phyloP scores from a whole-genome alignment of 2,329 filamentous ascomycete genomes.

The Acephala macrosclerotiorum region DNA sequence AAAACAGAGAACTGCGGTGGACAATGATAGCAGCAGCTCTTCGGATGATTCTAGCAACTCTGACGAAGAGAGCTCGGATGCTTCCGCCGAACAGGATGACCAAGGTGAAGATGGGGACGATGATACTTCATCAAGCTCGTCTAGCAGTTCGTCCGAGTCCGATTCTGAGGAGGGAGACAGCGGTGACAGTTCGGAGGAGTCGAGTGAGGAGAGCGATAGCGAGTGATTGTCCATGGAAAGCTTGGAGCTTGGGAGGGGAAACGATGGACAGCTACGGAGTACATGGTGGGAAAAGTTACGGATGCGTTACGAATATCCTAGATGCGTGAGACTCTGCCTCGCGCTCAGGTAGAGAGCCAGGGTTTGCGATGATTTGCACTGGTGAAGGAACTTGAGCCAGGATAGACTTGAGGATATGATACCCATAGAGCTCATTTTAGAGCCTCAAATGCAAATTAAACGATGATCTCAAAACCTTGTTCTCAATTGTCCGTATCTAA shows the following conservation, averaged over 20 bases:
- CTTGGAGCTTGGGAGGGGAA: not conserved
- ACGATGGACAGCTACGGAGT: not conserved
- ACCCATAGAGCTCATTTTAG: conserved; percentile 8
- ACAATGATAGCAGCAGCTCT: conserved; percentile 37
- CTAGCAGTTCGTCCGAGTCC: conserved; percentile 37
- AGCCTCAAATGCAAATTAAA: conserved; percentile 1
- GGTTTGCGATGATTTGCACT: not conserved
- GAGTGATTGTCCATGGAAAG: conserved; percentile 15
- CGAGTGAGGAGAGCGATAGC: conserved; percentile 32
- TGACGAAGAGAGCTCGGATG: conserved; percentile 31
- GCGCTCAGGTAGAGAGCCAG: too few species aligned
- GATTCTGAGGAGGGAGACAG: conserved; percentile 31
- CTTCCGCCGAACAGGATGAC: conserved; percentile 22
- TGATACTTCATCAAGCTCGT: conserved; percentile 37
- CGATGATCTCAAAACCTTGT: not conserved
- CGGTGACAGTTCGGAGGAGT: conserved; percentile 29
- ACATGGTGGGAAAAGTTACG: not conserved
- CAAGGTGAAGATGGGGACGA: conserved; percentile 13
- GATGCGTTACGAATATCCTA: too few species aligned
- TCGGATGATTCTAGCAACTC: conserved; percentile 33
- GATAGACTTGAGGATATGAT: conserved; percentile 2
- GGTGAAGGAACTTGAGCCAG: not conserved
- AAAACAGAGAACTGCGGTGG: conserved; percentile 50
- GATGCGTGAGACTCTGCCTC: too few species aligned
- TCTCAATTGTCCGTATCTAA: too few species aligned